Evolutionary conservation across 345 rosid species (phyloP), one percentile per base, ranked within the genome.

Genomic region (Laguncularia racemosa): DNA sequence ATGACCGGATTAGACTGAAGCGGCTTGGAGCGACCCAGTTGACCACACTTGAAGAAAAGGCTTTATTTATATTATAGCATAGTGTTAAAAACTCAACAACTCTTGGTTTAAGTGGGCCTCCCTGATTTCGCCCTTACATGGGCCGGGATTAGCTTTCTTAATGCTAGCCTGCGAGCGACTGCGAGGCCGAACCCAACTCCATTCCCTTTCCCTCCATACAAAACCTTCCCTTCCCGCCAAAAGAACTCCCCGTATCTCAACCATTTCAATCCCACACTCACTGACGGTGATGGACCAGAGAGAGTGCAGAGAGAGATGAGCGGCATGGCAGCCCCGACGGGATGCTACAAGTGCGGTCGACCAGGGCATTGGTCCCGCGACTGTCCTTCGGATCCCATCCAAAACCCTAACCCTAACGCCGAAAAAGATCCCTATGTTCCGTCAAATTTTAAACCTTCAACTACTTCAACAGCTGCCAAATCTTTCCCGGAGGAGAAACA

Each of bases 281-380:
- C 50, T 16, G 13, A 6, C 13, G 5, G 46, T 8, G 8, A 23
- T 16, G 2, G 45, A 14, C 1, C 15, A 23, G 2, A 12, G 1
- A 43, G 60, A 47, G 21, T 65, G 19, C 33, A 21, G 67, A 86
- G 80, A 95, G 87, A 71, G 56, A 58, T 60, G 15, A 5, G 57
- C 46, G 57, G 56, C 13, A 75, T 54, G 18, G 63, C 89, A 48
- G 83, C 72, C 26, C 91, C 95, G 14, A 93, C 89, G 20, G 97
- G 99, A 16, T 93, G 99, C 65, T 89, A 67, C 91, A 93, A 89
- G 71, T 93, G 99, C 63, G 99, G 97, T 23, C 86, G 95, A 6
- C 97, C 99, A 4, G 97, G 99, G 54, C 97, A 93, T 58, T 93
- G 97, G 96, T 88, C 99, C 2, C 96, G 96, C 13, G 97, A 89